Percentiles rank a stretch among this genome's conserved stretches.
Evolutionary conservation across 352 stramenopile genomes (phyloP).

Genomic region (Pythium dissimile): DNA sequence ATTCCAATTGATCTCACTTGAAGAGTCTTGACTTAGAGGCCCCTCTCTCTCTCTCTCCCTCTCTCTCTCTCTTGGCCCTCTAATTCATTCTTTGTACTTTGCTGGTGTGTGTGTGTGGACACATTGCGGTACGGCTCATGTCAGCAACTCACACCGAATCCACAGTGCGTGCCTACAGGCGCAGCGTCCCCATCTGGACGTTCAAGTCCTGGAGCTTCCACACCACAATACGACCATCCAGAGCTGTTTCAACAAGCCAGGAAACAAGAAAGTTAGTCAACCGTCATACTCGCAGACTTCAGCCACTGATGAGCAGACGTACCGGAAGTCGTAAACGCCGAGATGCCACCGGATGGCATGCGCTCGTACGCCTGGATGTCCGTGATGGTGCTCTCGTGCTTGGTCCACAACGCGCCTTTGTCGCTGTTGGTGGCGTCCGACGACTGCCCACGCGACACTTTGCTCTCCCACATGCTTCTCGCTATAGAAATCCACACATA

Average conservation of each 20-base stretch:
- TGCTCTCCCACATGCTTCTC: constrained; percentile 82
- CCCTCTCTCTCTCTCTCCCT: background rate
- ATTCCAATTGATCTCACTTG: no score
- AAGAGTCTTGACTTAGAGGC: no score
- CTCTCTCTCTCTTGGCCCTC: background rate
- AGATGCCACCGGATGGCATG: constrained; percentile 50
- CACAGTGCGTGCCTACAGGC: constrained; percentile 61
- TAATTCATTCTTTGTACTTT: background rate
- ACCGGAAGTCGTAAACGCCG: constrained; percentile 84
- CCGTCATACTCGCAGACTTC: no score
- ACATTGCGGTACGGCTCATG: no score
- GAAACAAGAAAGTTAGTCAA: background rate
- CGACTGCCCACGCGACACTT: constrained; percentile 78
- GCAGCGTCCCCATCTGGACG: constrained; percentile 78
- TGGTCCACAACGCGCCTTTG: constrained; percentile 83
- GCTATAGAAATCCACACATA: constrained; percentile 27
- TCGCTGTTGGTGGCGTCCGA: constrained; percentile 79
- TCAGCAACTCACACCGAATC: no score
- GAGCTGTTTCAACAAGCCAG: constrained; percentile 43
- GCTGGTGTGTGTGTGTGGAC: background rate
- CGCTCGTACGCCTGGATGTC: constrained; percentile 67
- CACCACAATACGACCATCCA: constrained; percentile 77
- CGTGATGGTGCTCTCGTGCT: constrained; percentile 85
- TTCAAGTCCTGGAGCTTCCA: constrained; percentile 76
- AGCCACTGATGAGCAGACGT: constrained; percentile 9